Evolutionary conservation across 2,329 filamentous ascomycete species (phyloP).

Genomic region (Cladosporium halotolerans): DNA sequence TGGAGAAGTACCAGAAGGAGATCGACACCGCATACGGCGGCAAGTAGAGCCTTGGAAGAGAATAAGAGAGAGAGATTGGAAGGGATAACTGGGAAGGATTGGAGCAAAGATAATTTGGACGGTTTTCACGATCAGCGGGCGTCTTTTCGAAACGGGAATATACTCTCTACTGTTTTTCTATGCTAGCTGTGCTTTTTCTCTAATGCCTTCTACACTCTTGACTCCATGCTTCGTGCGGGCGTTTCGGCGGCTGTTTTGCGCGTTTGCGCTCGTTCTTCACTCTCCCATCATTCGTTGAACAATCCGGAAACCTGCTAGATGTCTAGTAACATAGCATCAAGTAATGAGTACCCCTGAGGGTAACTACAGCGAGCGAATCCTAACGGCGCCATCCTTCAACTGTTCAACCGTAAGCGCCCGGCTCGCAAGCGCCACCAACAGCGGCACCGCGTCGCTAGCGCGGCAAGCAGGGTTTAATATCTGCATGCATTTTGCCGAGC

Average conservation of each 20-base stretch:
- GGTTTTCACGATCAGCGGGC: conserved; percentile 9
- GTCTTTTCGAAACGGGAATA: conserved; percentile 4
- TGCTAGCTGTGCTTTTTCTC: not conserved
- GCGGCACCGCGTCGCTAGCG: no score
- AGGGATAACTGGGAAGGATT: not conserved
- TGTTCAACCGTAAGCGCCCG: no score
- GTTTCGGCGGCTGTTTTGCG: not conserved
- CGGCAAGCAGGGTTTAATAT: no score
- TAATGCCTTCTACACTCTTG: not conserved
- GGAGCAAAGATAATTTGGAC: not conserved
- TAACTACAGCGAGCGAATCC: no score
- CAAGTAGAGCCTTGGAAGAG: not conserved
- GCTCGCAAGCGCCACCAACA: no score
- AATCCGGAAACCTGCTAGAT: no score
- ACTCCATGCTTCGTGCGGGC: not conserved
- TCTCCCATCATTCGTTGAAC: not conserved
- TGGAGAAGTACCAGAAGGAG: conserved; percentile 47
- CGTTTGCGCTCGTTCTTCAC: not conserved
- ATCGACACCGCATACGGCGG: conserved; percentile 42
- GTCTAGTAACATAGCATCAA: no score
- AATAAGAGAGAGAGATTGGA: not conserved
- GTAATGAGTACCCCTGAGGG: no score
- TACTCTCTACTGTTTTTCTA: conserved; percentile 5
- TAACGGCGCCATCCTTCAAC: no score
- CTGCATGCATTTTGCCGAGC: no score